Evolutionary conservation across 2,329 filamentous ascomycete genomes (phyloP).

Genomic region (Diplocarpon mali): DNA sequence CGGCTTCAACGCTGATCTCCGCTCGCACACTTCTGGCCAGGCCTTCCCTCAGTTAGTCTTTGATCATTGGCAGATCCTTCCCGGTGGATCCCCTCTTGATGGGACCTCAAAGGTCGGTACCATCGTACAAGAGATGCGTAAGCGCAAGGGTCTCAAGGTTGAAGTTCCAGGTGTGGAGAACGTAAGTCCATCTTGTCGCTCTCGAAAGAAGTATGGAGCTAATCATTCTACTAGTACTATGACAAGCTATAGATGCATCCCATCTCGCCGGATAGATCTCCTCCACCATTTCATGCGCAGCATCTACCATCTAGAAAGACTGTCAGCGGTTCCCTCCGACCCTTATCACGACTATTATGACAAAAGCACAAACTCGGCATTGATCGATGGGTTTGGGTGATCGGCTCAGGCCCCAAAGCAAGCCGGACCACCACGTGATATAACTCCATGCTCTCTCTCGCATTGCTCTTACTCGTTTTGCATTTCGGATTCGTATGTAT

Average conservation of each 20-base stretch:
- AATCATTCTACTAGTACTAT: slow-evolving; percentile 64
- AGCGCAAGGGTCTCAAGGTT: slow-evolving; percentile 99
- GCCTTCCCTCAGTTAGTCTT: slow-evolving; percentile 99
- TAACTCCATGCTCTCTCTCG: slow-evolving; percentile 11
- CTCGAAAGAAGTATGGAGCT: slow-evolving; percentile 22
- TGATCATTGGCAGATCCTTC: slow-evolving; percentile 96
- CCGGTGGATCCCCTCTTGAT: slow-evolving; percentile 88
- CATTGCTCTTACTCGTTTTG: slow-evolving; percentile 17
- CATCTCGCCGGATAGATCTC: slow-evolving; percentile 25
- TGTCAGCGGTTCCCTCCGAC: slow-evolving; percentile 15
- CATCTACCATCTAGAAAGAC: slow-evolving; percentile 16
- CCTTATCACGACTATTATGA: slow-evolving; percentile 23
- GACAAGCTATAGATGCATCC: slow-evolving; percentile 76
- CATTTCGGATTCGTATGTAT: slow-evolving; percentile 22
- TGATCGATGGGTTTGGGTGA: slow-evolving; percentile 14
- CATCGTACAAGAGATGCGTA: slow-evolving; percentile 82
- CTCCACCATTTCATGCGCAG: slow-evolving; percentile 17
- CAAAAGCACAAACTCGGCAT: slow-evolving; percentile 15
- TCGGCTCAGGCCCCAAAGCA: slow-evolving; percentile 20
- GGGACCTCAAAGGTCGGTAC: slow-evolving; percentile 67
- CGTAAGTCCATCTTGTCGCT: slow-evolving; percentile 49
- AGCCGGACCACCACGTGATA: slow-evolving; percentile 20
- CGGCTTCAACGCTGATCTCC: slow-evolving; percentile 97
- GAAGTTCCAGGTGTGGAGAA: slow-evolving; percentile 88
- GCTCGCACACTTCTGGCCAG: slow-evolving; percentile 86